Evolutionary conservation across 2,329 filamentous ascomycete species (phyloP), one percentile per base, ranked within the genome.

Genomic region (Fusarium continuum): DNA sequence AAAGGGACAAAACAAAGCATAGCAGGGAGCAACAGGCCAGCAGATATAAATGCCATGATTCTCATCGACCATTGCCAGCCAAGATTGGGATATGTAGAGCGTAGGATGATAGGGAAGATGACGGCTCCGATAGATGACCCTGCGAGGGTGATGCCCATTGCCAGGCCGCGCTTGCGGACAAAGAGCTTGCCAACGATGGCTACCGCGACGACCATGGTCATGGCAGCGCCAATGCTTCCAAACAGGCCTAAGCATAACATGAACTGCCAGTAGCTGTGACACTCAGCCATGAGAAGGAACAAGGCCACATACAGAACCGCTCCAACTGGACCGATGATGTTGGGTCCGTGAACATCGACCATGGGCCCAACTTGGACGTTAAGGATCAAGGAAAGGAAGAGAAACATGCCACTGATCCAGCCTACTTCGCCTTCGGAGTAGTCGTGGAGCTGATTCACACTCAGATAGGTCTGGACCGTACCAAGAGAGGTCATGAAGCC

Each of bases 401-500:
- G 75, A 28, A 81, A 78, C 5, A 82, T 60, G 2, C 80, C 79
- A 1, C 78, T 77, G 47, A 83, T 83, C 81, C 81, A 84, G 17
- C 80, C 81, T 1, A 84, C 75, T 34, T 83, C 76, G 4, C 78
- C 70, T 4, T 78, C 70, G 4, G 74, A 75, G 57, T 80, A 81
- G 8, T 65, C 56, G 0, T 73, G 68, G 2, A 84, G 73, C 62
- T 83, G 80, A 50, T 83, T 73, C 4, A 70, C 71, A 28, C 75
- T 75, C 22, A 82, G 75, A 43, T 83, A 81, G 36, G 80, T 74
- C 59, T 83, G 81, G 1, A 83, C 68, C 1, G 80, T 77, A n/a
- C 81, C 81, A 7, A 83, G 77, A 55, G 69, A 77, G 41, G 79
- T 75, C 74, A 82, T 81, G 41, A 83, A 80, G 2, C 81, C 81